Evolutionary conservation across 306 rosid species (phyloP), one percentile per base, ranked within the genome.

Genomic region (Quercus aquifolioides): DNA sequence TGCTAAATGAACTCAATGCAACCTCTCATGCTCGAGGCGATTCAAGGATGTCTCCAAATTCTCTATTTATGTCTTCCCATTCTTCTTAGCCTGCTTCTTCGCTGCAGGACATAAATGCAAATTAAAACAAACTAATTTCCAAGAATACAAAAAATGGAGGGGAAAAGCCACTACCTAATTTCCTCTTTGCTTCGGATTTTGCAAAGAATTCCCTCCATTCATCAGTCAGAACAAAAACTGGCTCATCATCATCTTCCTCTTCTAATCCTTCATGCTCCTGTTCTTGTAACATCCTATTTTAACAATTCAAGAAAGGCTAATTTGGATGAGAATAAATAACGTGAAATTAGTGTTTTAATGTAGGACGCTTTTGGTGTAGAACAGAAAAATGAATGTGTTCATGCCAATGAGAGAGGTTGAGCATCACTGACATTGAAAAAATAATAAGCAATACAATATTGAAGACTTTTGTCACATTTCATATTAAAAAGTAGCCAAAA

Each of bases 171-270:
- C 20, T 76, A 92, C 97, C 90, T 65, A 77, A 85, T 83, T 80
- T 89, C 78, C 93, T 88, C 81, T 82, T 87, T 14, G 90, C 94
- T 84, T 90, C 94, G 60, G 94, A 87, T 86, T 88, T 81, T 4
- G 93, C 94, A 79, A 92, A 92, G 82, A 92, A 90, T 18, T 92
- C 97, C 77, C 80, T 92, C 94, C 97, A 92, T 70, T 90, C 93
- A 73, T 92, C 94, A 21, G 93, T 87, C n/a, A 92, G 83, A 70
- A 90, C 90, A 69, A 90, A 92, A 74, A 88, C 38, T 1, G 92
- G 94, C 13, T 92, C 97, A 49, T 88, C 92, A 41, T 88, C 94
- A 67, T 85, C 92, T 79, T 87, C 90, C 49, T 85, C 88, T 63
- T 88, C 90, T 25, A 83, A 63, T 18, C 55, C 85, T 52, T 59